phyloP scores from a whole-genome alignment of 2,329 filamentous ascomycete genomes.

The Fusarium bactridioides region DNA sequence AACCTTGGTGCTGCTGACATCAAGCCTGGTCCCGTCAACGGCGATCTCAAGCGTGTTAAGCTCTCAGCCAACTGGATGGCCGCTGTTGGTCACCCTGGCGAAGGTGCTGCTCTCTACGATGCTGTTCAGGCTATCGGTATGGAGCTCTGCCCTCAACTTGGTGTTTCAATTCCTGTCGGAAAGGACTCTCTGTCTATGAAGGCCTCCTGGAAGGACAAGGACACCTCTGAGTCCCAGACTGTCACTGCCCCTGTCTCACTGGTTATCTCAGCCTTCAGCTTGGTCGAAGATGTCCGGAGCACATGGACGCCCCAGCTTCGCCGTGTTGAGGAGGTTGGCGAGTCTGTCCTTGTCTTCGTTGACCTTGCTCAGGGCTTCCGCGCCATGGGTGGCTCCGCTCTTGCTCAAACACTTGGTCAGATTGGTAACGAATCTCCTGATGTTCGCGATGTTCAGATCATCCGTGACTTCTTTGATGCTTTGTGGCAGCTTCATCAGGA shows the following conservation, averaged over 20 bases:
- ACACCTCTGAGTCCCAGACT: conserved; percentile 74
- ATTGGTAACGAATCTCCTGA: conserved; percentile 87
- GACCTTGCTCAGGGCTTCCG: conserved; percentile 84
- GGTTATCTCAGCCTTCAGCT: conserved; percentile 88
- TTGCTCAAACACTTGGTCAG: conserved; percentile 88
- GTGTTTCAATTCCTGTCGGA: conserved; percentile 92
- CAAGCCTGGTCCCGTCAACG: conserved; percentile 53
- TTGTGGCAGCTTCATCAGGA: conserved; percentile 69
- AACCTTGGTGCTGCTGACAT: conserved; percentile 84
- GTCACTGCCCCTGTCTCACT: conserved; percentile 93
- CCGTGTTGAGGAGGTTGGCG: conserved; percentile 84
- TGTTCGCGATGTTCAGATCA: conserved; percentile 79
- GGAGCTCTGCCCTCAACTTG: conserved; percentile 89
- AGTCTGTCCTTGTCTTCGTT: conserved; percentile 88
- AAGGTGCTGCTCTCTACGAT: conserved; percentile 91
- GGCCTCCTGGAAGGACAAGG: conserved; percentile 85
- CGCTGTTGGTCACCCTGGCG: conserved; percentile 90
- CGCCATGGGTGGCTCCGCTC: conserved; percentile 86
- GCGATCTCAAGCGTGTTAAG: conserved; percentile 79
- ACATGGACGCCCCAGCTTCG: conserved; percentile 95
- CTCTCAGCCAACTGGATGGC: conserved; percentile 99
- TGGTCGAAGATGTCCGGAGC: conserved; percentile 80
- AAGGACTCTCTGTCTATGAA: conserved; percentile 99
- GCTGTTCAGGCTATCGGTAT: conserved; percentile 93
- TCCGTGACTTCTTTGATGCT: conserved; percentile 93